Evolutionary conservation across 805 yeast species (phyloP), one percentile per base, ranked within the genome.

Genomic region (Kodamaea laetipori): DNA sequence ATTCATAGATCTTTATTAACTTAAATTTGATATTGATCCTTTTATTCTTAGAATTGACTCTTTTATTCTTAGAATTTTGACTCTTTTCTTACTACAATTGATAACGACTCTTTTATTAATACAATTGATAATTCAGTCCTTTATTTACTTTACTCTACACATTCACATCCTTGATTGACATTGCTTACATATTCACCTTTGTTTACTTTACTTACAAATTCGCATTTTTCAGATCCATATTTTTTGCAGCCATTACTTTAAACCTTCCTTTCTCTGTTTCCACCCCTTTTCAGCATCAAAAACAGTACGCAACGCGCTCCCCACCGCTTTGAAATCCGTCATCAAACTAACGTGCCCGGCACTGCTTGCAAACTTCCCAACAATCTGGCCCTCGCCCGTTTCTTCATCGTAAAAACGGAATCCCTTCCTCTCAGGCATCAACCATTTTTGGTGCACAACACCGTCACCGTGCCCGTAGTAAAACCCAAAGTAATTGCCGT

Each of bases 391-490:
- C 33, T 46, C 49, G 1, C 67, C 65, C 1, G 66, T 56, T 3
- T 49, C 47, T 5, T 53, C 49, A 46, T 71, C 57, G 43, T 55
- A 64, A n/a, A 50, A 46, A 1, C 43, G 30, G 56, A 85, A 89
- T 0, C 92, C 95, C 49, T 75, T 74, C 32, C 66, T 66, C 51
- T 84, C 86, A 0, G 97, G 97, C 78, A 90, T 78, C 38, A 86
- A 64, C 85, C 90, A 84, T 49, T 78, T 78, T 51, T 84, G 86
- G 62, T 86, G 86, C 1, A 88, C 88, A 13, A 90, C 97, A 33
- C 97, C 97, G 61, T 90, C 97, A 11, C 97, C 97, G 4, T 88
- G 87, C 0, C 95, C 96, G 55, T 87, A 90, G 53, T 76, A 80
- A 54, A 88, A 84, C 53, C 86, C 83, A 49, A 76, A 80, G 65